Evolutionary conservation across 371 early-diverging fungal genomes (phyloP), one percentile per base, ranked within the genome.

Genomic region (Rhizomucor pusillus): DNA sequence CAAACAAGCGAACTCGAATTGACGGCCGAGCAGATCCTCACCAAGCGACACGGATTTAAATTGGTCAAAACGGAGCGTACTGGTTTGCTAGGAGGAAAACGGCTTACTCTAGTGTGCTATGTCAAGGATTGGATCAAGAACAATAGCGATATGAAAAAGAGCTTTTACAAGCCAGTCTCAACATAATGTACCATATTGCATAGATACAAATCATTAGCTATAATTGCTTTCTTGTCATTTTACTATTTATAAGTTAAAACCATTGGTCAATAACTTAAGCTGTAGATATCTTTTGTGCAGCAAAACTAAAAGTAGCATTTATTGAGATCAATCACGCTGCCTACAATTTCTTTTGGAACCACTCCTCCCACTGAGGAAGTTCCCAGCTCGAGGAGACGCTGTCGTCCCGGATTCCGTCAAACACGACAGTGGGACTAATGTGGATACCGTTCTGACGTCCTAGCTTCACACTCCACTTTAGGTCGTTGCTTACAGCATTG

Each of bases 391-490:
- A 84, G 16, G 87, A 86, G 5, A 90, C 80, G 19, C 63, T 62
- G 62, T 87, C 80, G 47, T 91, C 89, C 10, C 71, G 69, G 22
- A 89, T 44, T 9, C 91, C 90, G 62, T 92, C 87, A 53, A 80
- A 73, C 3, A 89, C 59, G 3, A 86, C 84, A 1, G 92, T 90
- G 2, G 92, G 92, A 33, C 84, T 83, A 29, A 88, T 88, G 60
- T 92, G 92, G 59, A 92, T 83, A 11, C 87, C 87, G 47, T 79
- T 80, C 50, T 87, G 86, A 49, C 92, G 84, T 1, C 77, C 85
- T 11, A 87, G 24, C 53, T 77, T 82, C 54, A 92, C 74, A 35
- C 73, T 76, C 56, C 76, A 72, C 60, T 92, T 92, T 50, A 91
- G 73, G 41, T 87, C 86, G 44, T 71, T 69, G 5, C 88, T 74